Percentiles rank a stretch among this genome's conserved stretches.
Evolutionary conservation across 805 yeast genomes (phyloP).

Genomic region (Wickerhamomyces kurtzmanii): DNA sequence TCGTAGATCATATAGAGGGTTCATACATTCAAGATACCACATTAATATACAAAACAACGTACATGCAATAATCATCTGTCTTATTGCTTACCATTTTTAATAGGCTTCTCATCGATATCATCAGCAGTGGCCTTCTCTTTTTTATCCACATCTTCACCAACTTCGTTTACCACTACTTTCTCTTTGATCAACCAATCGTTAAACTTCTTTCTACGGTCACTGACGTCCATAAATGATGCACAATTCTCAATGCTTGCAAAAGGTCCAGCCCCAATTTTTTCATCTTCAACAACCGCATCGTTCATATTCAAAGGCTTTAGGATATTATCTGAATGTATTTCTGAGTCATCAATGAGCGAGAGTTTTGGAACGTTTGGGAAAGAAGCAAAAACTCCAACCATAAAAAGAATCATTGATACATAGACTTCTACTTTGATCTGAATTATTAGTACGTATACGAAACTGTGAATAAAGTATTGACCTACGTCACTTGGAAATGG

Average conservation of each 20-base stretch:
- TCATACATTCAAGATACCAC: too few relatives aligned
- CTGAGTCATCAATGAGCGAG: slow-evolving; percentile 18
- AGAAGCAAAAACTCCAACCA: slow-evolving; percentile 27
- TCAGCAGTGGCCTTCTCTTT: too few relatives aligned
- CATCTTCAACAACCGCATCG: slow-evolving; percentile 36
- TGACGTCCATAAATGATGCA: slow-evolving; percentile 41
- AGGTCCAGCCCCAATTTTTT: slow-evolving; percentile 35
- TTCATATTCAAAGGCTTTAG: slow-evolving; percentile 39
- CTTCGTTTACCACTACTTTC: too few relatives aligned
- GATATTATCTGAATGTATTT: slow-evolving; percentile 18
- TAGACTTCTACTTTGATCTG: slow-evolving; percentile 38
- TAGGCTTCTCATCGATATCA: too few relatives aligned
- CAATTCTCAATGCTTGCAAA: slow-evolving; percentile 39
- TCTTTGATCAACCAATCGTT: too few relatives aligned
- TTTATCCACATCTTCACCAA: too few relatives aligned
- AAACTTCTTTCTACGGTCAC: slow-evolving; percentile 33
- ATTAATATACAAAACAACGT: too few relatives aligned
- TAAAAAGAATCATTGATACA: slow-evolving; percentile 32
- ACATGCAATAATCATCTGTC: too few relatives aligned
- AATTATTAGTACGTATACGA: too few relatives aligned
- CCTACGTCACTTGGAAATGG: slow-evolving; percentile 29
- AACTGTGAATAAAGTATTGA: too few relatives aligned
- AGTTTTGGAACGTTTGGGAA: slow-evolving; percentile 15
- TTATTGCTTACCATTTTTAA: too few relatives aligned
- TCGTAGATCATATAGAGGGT: too few relatives aligned